Conservation (phyloP, 192 early-diverging fungal species). For the Umbelopsis ramanniana region DNA sequence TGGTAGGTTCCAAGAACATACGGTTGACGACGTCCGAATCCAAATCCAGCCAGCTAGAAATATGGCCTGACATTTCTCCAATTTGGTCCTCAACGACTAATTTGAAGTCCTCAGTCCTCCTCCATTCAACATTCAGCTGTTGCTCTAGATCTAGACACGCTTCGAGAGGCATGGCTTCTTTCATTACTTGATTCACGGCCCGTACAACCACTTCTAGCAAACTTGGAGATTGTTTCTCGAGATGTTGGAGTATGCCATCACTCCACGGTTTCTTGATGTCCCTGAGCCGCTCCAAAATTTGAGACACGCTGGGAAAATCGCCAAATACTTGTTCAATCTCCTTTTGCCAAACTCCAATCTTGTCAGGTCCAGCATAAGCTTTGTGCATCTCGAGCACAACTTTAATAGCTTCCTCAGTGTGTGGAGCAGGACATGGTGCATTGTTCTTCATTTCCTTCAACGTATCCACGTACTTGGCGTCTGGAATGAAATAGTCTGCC, state of each 20-base stretch:
- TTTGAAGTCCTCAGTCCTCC: constrained; percentile 3
- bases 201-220: constrained; percentile 22
- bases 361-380: constrained; percentile 53
- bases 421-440: constrained; percentile 50
- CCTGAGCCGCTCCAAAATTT: constrained; percentile 38
- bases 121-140: constrained; percentile 23
- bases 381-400: constrained; percentile 45
- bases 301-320: constrained; percentile 22
- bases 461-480: constrained; percentile 43
- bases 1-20: neutral
- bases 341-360: constrained; percentile 50
- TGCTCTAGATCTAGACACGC: constrained; percentile 22
- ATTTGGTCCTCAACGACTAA: too few species aligned
- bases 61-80: too few species aligned
- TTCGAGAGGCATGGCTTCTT: neutral
- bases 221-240: constrained; percentile 17
- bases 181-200: neutral
- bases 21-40: neutral
- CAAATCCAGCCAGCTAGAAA: neutral
- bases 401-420: constrained; percentile 46
- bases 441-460: constrained; percentile 43
- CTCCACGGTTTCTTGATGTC: constrained; percentile 47
- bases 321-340: constrained; percentile 51
- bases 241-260: constrained; percentile 42
- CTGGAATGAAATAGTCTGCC: constrained; percentile 53